Evolutionary conservation across 306 rosid species (phyloP), one percentile per base, ranked within the genome.

Genomic region (Acacia melanoxylon): DNA sequence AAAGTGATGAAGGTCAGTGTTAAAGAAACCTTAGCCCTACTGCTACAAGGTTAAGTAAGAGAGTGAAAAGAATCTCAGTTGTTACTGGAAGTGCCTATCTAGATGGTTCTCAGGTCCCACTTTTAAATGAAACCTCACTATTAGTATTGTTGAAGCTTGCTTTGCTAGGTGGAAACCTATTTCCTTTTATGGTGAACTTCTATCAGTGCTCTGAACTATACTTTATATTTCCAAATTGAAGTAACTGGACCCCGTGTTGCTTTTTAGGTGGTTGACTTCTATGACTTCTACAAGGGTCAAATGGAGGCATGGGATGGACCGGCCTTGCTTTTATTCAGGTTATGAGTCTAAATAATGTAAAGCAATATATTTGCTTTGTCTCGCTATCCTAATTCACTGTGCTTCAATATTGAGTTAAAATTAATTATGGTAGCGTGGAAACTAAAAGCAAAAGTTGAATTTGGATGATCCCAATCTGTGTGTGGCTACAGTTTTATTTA

Each of bases 271-370:
- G 52, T 87, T 86, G 97, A 95, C 86, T 95, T 95, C 85, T 95
- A 93, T 83, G 98, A 95, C 88, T 95, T 92, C 89, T 95, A 95
- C 93, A 93, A 95, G 89, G 99, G 99, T 90, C 99, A 95, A 89
- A 95, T 95, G 99, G 99, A 95, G 86, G 91, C 99, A 80, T 95
- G 99, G 99, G 99, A 95, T 86, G 99, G 99, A 86, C 99, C 99
- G 20, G 99, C 99, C 84, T 89, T 95, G 81, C 94, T 95, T 69
- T 89, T 95, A 87, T 95, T 95, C 94, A 93, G 99, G 99, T 95
- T 86, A 81, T 40, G 37, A 58, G 62, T 82, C 56, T 66, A 29
- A 62, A 66, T 54, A 49, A 63, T 63, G 54, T n/a, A 22, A 76
- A 76, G 27, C 65, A 77, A n/a, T 44, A 46, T 78, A 72, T 33